phyloP scores from a whole-genome alignment of 768 basidiomycete species.

The Gymnopilus dilepis region DNA sequence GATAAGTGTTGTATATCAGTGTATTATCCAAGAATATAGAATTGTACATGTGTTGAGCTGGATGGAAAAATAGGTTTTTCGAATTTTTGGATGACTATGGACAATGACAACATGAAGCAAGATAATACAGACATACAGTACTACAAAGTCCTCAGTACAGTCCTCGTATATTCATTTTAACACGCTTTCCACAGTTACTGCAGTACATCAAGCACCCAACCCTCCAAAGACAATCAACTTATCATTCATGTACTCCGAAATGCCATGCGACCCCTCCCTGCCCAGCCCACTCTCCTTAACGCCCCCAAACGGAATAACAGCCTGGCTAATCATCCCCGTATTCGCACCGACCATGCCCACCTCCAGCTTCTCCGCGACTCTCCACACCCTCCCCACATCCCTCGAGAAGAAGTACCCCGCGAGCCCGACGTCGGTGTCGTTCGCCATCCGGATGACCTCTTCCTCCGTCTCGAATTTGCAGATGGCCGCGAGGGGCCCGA shows the following conservation, averaged over 20 bases:
- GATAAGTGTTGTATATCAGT: background rate
- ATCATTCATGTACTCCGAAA: slow-evolving; percentile 85
- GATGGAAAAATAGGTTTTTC: background rate
- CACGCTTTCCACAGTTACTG: background rate
- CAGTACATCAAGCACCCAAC: slow-evolving; percentile 38
- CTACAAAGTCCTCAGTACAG: background rate
- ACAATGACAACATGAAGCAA: background rate
- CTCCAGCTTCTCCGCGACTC: slow-evolving; percentile 93
- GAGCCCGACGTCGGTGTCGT: slow-evolving; percentile 81
- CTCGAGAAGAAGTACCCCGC: slow-evolving; percentile 92
- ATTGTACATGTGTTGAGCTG: background rate
- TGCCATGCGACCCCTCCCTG: slow-evolving; percentile 88
- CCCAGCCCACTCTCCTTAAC: slow-evolving; percentile 88
- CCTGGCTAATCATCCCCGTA: slow-evolving; percentile 79
- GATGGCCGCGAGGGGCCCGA: slow-evolving; percentile 89
- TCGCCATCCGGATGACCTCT: slow-evolving; percentile 86
- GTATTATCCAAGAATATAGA: background rate
- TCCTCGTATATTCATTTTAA: background rate
- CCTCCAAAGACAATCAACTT: slow-evolving; percentile 87
- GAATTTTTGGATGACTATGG: background rate
- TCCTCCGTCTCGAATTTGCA: slow-evolving; percentile 94
- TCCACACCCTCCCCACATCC: slow-evolving; percentile 90
- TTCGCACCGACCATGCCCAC: slow-evolving; percentile 92
- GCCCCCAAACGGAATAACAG: slow-evolving; percentile 87
- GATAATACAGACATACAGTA: background rate